Evolutionary conservation across 2,329 filamentous ascomycete genomes (phyloP).

Genomic region (Dothidotthia symphoricarpi): DNA sequence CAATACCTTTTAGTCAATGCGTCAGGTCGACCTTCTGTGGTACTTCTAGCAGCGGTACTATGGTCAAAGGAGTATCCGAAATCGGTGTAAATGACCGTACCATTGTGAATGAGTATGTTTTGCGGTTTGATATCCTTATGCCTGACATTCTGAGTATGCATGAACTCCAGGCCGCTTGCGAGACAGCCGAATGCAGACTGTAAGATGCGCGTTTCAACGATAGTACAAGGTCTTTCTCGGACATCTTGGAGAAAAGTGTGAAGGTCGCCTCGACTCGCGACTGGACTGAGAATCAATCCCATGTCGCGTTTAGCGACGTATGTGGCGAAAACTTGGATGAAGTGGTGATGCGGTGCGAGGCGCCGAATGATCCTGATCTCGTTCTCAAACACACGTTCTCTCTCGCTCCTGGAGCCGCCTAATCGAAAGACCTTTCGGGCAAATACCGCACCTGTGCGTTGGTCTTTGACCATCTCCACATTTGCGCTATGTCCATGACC

Average conservation of each 20-base stretch:
- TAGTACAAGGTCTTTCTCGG: neutral
- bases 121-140: constrained; percentile 25
- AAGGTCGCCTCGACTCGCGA: constrained; percentile 17
- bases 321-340: constrained; percentile 15
- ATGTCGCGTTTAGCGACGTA: constrained; percentile 9
- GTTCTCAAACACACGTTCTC: constrained; percentile 5
- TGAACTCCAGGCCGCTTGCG: constrained; percentile 12
- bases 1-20: constrained; percentile 13
- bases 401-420: constrained; percentile 1
- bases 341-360: constrained; percentile 9
- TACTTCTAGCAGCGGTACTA: constrained; percentile 6
- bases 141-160: constrained; percentile 16
- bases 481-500: constrained; percentile 9
- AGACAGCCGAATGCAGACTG: constrained; percentile 18
- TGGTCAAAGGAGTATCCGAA: constrained; percentile 20
- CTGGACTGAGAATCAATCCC: constrained; percentile 14
- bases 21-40: constrained; percentile 10
- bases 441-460: constrained; percentile 5
- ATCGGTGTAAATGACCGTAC: constrained; percentile 18
- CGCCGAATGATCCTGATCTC: constrained; percentile 12
- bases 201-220: neutral
- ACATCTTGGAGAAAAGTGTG: constrained; percentile 13
- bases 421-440: constrained; percentile 10
- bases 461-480: constrained; percentile 13
- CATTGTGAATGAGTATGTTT: constrained; percentile 21